Evolutionary conservation across 176 grass and related monocot genomes (phyloP), one percentile per base, ranked within the genome.

Genomic region (Triticum dicoccoides): DNA sequence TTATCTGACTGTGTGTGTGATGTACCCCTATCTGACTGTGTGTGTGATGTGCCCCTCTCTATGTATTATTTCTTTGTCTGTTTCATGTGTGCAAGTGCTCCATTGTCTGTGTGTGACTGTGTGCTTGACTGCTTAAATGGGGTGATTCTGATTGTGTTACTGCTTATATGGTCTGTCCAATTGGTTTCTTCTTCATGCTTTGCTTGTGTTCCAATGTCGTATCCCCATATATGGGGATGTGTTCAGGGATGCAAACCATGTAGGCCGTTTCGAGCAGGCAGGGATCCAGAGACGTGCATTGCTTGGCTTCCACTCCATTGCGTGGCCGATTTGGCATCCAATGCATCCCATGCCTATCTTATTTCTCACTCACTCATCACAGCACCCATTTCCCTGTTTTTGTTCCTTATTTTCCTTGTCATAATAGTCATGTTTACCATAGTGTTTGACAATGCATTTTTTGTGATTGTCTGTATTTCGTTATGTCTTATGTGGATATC

Each of bases 281-380:
- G 75, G 56, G 45, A 68, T 61, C n/a, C 65, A 69, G 77, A 87
- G 76, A 38, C 62, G 69, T 91, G 66, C 73, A 72, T 82, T 92
- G 59, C 64, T 78, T 82, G 78, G 51, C 65, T 24, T 62, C 59
- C 49, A 29, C 65, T 64, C 68, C 11, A 74, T 95, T 80, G 88
- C 86, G 86, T 95, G 86, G 69, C 65, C 84, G 67, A 80, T 87
- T 95, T 88, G 81, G 76, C 62, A 54, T 86, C 29, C 35, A 24
- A 17, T 76, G 65, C 5, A 75, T 49, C 17, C 11, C 38, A 72
- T 11, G 69, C 37, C 56, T 74, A 37, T 32, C 65, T 76, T 23
- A 38, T 76, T 62, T 27, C 73, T 38, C 74, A 52, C 7, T 23
- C 45, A 70, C 24, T 44, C 32, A 12, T 49, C 21, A 42, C 23